Evolutionary conservation across 1,139 yeast species (phyloP).

Genomic region (Insectozyma bohioensis): DNA sequence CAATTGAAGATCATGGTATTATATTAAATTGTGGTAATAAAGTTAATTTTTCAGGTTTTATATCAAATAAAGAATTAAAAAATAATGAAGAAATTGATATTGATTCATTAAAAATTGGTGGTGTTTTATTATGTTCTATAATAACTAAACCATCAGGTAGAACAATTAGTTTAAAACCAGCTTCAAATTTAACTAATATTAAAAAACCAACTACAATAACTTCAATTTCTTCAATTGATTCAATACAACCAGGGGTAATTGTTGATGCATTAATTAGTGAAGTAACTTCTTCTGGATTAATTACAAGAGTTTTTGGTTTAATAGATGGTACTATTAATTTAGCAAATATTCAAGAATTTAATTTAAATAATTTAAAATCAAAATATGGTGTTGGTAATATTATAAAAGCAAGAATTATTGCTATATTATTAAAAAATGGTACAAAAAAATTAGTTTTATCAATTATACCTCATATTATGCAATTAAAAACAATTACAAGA

Average conservation of each 20-base stretch:
- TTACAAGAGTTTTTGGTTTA: slow-evolving; percentile 68
- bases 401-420: slow-evolving; percentile 69
- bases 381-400: slow-evolving; percentile 65
- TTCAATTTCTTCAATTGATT: slow-evolving; percentile 67
- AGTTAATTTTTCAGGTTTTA: slow-evolving; percentile 58
- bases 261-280: slow-evolving; percentile 74
- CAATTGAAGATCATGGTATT: slow-evolving; percentile 90
- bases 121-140: slow-evolving; percentile 53
- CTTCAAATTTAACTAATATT: slow-evolving; percentile 19
- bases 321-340: slow-evolving; percentile 70
- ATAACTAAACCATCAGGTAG: slow-evolving; percentile 50
- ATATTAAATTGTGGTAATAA: slow-evolving; percentile 68
- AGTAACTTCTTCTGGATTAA: slow-evolving; percentile 60
- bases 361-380: slow-evolving; percentile 51
- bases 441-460: slow-evolving; percentile 65
- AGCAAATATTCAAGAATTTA: slow-evolving; percentile 59
- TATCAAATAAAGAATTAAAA: slow-evolving; percentile 64
- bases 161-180: slow-evolving; percentile 59
- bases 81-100: slow-evolving; percentile 22
- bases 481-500: slow-evolving; percentile 18
- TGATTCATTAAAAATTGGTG: slow-evolving; percentile 27
- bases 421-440: slow-evolving; percentile 56
- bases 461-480: slow-evolving; percentile 54
- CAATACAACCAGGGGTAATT: slow-evolving; percentile 80
- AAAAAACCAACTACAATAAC: slow-evolving; percentile 48